Percentiles rank a stretch among this genome's conserved stretches.
phyloP scores from a whole-genome alignment of 2,329 filamentous ascomycete genomes.

The Pseudogymnoascus sp. region DNA sequence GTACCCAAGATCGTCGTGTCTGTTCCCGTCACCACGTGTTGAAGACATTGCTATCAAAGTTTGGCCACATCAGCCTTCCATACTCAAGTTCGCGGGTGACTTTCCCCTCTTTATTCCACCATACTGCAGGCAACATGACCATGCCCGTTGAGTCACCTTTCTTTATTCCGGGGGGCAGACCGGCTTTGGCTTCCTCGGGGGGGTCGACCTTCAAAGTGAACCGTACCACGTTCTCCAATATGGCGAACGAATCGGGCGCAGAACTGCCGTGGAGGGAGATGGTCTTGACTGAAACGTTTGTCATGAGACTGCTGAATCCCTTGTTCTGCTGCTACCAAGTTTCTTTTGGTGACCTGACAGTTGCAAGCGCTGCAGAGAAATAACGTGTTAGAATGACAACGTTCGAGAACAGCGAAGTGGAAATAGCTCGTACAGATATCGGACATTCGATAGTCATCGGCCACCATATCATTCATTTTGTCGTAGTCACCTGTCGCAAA shows the following conservation, averaged over 20 bases:
- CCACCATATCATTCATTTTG: background rate
- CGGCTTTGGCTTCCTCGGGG: background rate
- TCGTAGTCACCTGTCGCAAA: background rate
- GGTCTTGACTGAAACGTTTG: background rate
- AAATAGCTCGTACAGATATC: background rate
- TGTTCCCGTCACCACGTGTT: background rate
- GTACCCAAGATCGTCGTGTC: background rate
- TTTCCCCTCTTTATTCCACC: background rate
- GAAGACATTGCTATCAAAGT: background rate
- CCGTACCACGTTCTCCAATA: conserved; percentile 12
- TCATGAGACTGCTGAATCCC: background rate
- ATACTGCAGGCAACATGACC: background rate
- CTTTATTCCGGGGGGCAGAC: conserved; percentile 9
- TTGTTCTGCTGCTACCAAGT: background rate
- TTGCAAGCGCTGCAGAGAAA: background rate
- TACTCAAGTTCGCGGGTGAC: background rate
- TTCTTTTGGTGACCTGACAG: background rate
- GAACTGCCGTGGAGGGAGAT: conserved; percentile 12
- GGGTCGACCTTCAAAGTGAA: conserved; percentile 12
- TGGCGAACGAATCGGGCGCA: conserved; percentile 9
- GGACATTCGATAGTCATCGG: background rate
- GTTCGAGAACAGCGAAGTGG: background rate
- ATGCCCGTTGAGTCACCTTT: conserved; percentile 6
- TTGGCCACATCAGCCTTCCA: background rate
- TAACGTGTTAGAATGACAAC: background rate